Base-by-base conservation (phyloP, 2,329 filamentous ascomycete genomes). In the Colletotrichum navitas region DNA sequence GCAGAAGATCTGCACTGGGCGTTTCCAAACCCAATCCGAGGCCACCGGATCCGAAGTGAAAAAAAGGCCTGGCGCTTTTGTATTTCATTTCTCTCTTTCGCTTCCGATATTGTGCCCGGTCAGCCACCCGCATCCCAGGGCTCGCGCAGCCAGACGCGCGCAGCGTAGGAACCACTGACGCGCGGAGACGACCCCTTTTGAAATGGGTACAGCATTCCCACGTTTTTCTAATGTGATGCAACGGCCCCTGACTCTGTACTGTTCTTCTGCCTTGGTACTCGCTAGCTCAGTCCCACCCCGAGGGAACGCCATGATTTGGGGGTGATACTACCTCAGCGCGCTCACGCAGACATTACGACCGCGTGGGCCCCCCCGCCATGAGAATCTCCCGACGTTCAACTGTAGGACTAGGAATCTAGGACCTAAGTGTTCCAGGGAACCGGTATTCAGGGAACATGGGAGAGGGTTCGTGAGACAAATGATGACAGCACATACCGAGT, bases 21-120 rank as follows among this genome's bases (percentile, higher is more conserved):
- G 58, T 68, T 68, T 52, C 64, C 58, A 65, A 68, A 49, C 63
- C n/a, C 43, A 62, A 36, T 49, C 29, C 43, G 43, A 26, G 24
- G 34, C 68, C 65, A 39, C 68, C 68, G 65, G 65, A 71, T 68
- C 68, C 68, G 59, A 71, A 32, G 49, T 34, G 21, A 16, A 62
- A 54, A 39, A 26, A 16, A 11, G n/a, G n/a, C 21, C 21, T 7
- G 21, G 43, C 18, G 21, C 18, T n/a, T 45, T 45, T n/a, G n/a
- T 21, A 8, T 43, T 8, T 43, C 3, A 8, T 24, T 47, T 47
- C 51, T 56, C 56, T 51, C 29, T 60, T 18, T 32, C 49, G 54
- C 34, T 59, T 16, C 63, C 24, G 54, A 29, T 59, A 54, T 45
- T 43, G 5, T 45, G 24, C 41, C 14, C 10, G n/a, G 41, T 21